Evolutionary conservation across 202 grass and related monocot species (phyloP), one percentile per base, ranked within the genome.

Genomic region (Digitaria exilis): DNA sequence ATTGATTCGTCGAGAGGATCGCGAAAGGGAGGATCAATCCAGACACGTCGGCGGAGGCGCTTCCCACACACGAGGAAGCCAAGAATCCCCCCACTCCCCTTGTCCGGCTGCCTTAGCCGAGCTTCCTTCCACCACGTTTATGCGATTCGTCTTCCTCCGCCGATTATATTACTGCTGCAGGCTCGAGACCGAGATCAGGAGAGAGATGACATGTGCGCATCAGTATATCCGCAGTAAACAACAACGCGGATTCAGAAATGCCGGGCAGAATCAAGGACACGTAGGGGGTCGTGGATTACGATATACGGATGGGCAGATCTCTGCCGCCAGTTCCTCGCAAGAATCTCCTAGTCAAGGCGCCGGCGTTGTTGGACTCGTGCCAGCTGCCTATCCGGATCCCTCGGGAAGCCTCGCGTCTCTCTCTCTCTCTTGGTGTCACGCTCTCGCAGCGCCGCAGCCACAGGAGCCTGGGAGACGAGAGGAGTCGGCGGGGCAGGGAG

Each of bases 131-230:
- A 50, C 43, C 76, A 25, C 3, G 78, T 43, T 28, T 28, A 28
- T 29, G 32, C 12, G 34, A 17, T 19, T n/a, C 50, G 31, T 52
- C 34, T 42, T 65, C 59, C 34, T 56, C 32, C 81, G 24, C 10
- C 70, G 26, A 71, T 11, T 45, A 41, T n/a, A 68, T 22, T 30
- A 24, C 44, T 45, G 42, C 17, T 37, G 7, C 14, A 30, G 15
- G 24, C 24, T 84, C 50, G 62, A 59, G 80, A 88, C 79, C 45
- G 71, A 67, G 80, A 88, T 84, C 8, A 59, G 46, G 41, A 48
- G 24, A 48, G 24, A 19, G 69, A 28, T 12, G 26, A 49, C 69
- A 51, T 31, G 58, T 72, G 80, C 37, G 80, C 86, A 11, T 73
- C n/a, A 84, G 80, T 42, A 32, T 59, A 44, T 28, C 11, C 30